phyloP scores from a whole-genome alignment of 345 rosid genomes.

The Leavenworthia alabamica region DNA sequence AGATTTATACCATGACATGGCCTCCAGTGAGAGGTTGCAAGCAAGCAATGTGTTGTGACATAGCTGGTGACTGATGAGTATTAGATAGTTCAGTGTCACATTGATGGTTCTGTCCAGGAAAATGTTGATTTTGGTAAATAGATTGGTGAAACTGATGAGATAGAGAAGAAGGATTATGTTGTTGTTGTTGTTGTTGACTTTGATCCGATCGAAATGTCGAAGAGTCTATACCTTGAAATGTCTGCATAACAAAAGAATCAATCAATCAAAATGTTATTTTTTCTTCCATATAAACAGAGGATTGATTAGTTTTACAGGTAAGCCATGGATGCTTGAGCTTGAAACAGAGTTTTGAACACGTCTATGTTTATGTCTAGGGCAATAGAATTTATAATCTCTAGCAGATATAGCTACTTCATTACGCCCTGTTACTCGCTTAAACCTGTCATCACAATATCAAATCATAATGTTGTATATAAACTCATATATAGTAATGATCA shows the following conservation, averaged over 20 bases:
- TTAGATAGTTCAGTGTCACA: constrained; percentile 65
- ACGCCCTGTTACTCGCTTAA: constrained; percentile 75
- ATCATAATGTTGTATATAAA: constrained; percentile 6
- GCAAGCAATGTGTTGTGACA: constrained; percentile 80
- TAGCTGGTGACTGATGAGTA: constrained; percentile 57
- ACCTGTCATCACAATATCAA: constrained; percentile 45
- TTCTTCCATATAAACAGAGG: background rate
- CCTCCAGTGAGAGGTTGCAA: constrained; percentile 66
- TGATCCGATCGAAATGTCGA: constrained; percentile 54
- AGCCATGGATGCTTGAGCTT: constrained; percentile 47
- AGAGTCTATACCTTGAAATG: constrained; percentile 48
- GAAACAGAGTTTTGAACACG: constrained; percentile 47
- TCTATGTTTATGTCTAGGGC: constrained; percentile 85
- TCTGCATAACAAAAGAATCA: constrained; percentile 51
- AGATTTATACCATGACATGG: constrained; percentile 35
- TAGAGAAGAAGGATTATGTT: constrained; percentile 36
- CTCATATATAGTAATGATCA: background rate
- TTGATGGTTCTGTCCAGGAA: constrained; percentile 51
- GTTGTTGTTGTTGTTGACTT: no score
- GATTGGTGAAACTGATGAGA: constrained; percentile 63
- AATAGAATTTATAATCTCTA: constrained; percentile 74
- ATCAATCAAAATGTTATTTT: constrained; percentile 2
- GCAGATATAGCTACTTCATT: constrained; percentile 70
- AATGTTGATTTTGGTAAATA: constrained; percentile 60
- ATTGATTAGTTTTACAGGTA: constrained; percentile 50